Conservation (phyloP, 371 early-diverging fungal genomes). For the Mortierella sp. region DNA sequence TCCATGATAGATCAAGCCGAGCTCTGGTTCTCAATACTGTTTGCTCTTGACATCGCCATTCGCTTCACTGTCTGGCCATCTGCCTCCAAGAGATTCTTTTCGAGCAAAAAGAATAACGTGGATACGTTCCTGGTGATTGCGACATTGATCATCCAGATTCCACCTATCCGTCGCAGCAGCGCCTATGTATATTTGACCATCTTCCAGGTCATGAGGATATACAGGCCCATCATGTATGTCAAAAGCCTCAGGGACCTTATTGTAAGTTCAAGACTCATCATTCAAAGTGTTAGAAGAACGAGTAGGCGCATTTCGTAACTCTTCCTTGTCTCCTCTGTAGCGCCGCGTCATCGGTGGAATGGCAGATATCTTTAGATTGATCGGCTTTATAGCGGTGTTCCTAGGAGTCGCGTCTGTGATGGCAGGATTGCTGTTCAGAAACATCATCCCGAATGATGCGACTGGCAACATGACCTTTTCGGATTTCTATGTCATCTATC, state of each 20-base stretch:
- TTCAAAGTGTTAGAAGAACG: too few relatives aligned
- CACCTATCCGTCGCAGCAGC: slow-evolving; percentile 55
- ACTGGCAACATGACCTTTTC: slow-evolving; percentile 63
- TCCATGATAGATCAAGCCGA: slow-evolving; percentile 56
- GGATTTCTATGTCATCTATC: slow-evolving; percentile 71
- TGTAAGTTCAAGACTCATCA: slow-evolving; percentile 45
- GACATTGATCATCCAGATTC: slow-evolving; percentile 65
- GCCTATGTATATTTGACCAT: slow-evolving; percentile 70
- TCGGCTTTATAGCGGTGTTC: slow-evolving; percentile 69
- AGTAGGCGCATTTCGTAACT: not conserved
- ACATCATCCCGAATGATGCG: slow-evolving; percentile 24
- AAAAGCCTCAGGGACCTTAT: slow-evolving; percentile 65
- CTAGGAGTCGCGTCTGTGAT: slow-evolving; percentile 66
- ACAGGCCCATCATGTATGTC: slow-evolving; percentile 66
- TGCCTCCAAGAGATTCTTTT: slow-evolving; percentile 57
- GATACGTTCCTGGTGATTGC: slow-evolving; percentile 65
- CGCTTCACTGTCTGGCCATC: slow-evolving; percentile 56
- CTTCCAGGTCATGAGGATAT: slow-evolving; percentile 71
- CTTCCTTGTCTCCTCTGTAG: slow-evolving; percentile 22
- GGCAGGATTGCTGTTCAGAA: slow-evolving; percentile 62
- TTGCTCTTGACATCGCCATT: slow-evolving; percentile 64
- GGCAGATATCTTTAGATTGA: slow-evolving; percentile 67
- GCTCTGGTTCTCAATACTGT: slow-evolving; percentile 62
- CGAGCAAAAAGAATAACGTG: slow-evolving; percentile 57
- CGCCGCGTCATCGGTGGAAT: slow-evolving; percentile 67